These are phyloP conservation scores for Hypoxylon sp. DNA, from an alignment of 2,329 filamentous ascomycete genomes.

Conservation along the genomic window DNA sequence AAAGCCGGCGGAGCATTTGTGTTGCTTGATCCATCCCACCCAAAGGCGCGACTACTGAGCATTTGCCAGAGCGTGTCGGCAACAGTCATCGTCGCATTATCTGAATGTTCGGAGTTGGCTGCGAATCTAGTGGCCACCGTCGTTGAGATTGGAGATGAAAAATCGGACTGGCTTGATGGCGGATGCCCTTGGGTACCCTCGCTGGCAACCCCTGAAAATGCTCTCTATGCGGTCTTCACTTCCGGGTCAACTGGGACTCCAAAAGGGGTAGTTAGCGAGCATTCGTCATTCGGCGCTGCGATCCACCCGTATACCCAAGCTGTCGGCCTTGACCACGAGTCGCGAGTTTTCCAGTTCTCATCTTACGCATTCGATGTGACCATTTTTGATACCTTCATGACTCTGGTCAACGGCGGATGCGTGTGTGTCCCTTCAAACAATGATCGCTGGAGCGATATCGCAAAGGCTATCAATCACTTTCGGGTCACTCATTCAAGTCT, in stretches of 20 bases:
- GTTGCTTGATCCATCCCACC: conserved; percentile 6
- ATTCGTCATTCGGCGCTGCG: background rate
- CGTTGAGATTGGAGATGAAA: no score
- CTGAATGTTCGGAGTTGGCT: background rate
- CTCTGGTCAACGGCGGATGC: background rate
- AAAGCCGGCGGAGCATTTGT: conserved; percentile 9
- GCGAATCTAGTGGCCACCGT: background rate
- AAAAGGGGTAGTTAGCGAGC: conserved; percentile 5
- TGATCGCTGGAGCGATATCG: conserved; percentile 8
- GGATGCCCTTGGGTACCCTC: background rate
- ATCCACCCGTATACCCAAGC: background rate
- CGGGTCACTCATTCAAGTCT: background rate
- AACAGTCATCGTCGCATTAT: background rate
- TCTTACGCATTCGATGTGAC: conserved; percentile 14
- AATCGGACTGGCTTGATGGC: background rate
- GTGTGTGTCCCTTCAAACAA: conserved; percentile 4
- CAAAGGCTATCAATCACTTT: background rate
- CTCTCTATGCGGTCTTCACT: conserved; percentile 12
- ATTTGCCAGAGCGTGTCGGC: background rate
- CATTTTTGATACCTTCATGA: background rate
- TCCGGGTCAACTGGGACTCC: conserved; percentile 9
- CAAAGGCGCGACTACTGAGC: background rate
- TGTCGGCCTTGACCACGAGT: background rate
- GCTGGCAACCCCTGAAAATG: background rate
- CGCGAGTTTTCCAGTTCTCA: conserved; percentile 12